phyloP scores from a whole-genome alignment of 495 filamentous ascomycete species.

The Lophium mytilinum region DNA sequence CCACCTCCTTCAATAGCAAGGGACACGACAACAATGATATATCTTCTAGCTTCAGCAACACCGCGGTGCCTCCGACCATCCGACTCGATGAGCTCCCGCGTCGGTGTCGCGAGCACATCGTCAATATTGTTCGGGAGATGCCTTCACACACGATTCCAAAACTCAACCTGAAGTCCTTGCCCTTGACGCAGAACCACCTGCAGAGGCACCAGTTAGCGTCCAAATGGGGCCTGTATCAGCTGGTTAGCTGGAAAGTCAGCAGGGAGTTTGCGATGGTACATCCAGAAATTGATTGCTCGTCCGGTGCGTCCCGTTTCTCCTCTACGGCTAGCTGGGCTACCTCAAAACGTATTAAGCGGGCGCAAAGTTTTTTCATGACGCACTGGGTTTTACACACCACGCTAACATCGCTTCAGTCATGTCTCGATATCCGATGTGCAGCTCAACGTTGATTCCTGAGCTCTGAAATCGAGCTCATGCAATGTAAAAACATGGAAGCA shows the following conservation, averaged over 20 bases:
- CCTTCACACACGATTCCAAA: neutral
- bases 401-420: neutral
- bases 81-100: neutral
- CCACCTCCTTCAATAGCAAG: neutral
- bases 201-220: neutral
- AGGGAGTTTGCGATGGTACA: neutral
- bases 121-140: neutral
- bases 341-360: neutral
- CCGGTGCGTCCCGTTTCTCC: neutral
- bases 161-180: neutral
- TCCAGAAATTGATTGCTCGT: neutral
- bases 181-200: neutral
- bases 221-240: neutral
- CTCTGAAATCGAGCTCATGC: neutral
- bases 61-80: neutral
- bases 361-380: neutral
- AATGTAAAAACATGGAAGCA: no score
- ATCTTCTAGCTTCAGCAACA: neutral
- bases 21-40: neutral
- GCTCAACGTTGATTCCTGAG: neutral
- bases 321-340: no score
- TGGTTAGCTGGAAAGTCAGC: neutral
- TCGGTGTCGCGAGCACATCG: neutral
- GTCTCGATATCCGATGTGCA: neutral
- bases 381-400: neutral